Conservation (phyloP, 169 alveolate species). For the Eimeria tenella region DNA sequence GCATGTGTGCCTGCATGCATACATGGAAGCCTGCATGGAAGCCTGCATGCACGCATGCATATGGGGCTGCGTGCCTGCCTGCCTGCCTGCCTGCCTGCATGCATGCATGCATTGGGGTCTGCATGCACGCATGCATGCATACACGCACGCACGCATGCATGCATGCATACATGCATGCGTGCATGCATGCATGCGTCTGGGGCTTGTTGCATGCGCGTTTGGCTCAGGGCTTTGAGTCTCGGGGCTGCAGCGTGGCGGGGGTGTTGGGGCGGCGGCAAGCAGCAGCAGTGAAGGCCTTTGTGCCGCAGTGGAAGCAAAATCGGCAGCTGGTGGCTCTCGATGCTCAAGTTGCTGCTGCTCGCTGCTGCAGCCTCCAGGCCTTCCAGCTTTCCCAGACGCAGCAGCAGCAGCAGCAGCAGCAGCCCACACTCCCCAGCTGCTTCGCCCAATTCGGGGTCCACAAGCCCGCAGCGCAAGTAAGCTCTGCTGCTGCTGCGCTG, state of each 20-base stretch:
- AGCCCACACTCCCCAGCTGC: too few relatives aligned
- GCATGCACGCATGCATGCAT: neutral
- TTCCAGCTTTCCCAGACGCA: neutral
- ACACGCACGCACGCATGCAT: neutral
- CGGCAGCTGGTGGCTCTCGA: neutral
- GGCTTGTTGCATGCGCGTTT: too few relatives aligned
- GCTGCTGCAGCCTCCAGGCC: neutral
- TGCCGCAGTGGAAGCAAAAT: neutral
- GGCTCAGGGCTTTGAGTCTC: too few relatives aligned
- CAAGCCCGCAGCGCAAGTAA: too few relatives aligned
- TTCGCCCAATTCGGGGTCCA: too few relatives aligned
- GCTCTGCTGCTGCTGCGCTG: too few relatives aligned
- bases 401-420: too few relatives aligned
- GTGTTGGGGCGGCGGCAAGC: neutral
- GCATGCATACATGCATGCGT: neutral
- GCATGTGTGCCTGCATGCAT: neutral
- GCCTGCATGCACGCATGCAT: neutral
- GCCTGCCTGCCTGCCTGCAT: conserved; percentile 15
- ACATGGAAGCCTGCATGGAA: too few relatives aligned
- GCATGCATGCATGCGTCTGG: too few relatives aligned
- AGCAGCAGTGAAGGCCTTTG: neutral
- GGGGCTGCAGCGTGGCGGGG: too few relatives aligned
- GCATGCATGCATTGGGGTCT: neutral
- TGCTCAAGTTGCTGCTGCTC: neutral
- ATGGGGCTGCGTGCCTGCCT: too few relatives aligned